Base-by-base conservation (phyloP, 179 eudicot genomes). In the Pouteria campechiana region DNA sequence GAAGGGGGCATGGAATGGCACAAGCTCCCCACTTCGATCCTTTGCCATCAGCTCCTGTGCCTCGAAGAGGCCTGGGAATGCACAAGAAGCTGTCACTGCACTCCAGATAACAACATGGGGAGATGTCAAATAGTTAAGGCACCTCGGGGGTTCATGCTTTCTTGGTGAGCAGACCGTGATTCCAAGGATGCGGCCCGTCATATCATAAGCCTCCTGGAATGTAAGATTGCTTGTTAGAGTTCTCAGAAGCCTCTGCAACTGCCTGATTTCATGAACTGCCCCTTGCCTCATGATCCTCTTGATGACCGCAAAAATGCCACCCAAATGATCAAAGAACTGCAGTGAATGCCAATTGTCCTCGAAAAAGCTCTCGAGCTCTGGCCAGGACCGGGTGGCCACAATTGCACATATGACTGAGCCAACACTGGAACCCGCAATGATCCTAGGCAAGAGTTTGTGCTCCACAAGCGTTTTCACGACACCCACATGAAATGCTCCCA, bases 81-180 rank as follows among this genome's bases (percentile, higher is more conserved):
- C 98, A 67, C 96, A 90, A 24, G 98, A 90, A 55, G 98, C 98
- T 6, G 98, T 86, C 53, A 90, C 98, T 0, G 98, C 98, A 47
- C 98, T 90, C 98, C 98, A 90, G 50, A 90, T 90, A 12, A 90
- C 98, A 39, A 86, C 96, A 57, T 90, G 94, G 32, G 98, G 98
- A 5, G 98, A 90, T 21, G 98, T 90, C 63, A 90, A 59, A 61
- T 90, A 86, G 54, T 90, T 90, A 2, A 90, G 78, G 68, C 96
- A 86, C 34, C 98, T 79, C 0, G 98, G 96, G 21, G 96, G 98
- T 52, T 90, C 98, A 27, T 90, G 98, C 55, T 82, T 86, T 50
- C 96, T 71, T 6, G 94, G 94, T 32, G 98, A 90, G 46, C 96
- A 90, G 9, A 90, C 98, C 0, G 98, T 90, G 22, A 90, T 90